Base-by-base conservation (phyloP, 1,139 yeast species). In the Blastobotrys elegans region DNA sequence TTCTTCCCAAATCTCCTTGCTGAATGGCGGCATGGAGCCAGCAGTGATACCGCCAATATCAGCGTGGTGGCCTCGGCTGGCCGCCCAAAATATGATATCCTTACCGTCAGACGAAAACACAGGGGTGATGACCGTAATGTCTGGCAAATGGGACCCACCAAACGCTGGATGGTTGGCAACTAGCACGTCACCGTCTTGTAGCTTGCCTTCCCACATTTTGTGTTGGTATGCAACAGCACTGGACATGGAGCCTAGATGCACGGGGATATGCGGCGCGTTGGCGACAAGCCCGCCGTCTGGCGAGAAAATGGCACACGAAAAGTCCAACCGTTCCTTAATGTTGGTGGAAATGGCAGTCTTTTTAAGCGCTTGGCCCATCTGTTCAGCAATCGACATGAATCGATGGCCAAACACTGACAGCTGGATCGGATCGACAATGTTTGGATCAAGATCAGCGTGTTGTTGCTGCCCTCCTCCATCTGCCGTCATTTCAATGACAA, bases 301-400 rank as follows among this genome's bases (percentile, higher is more conserved):
- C 55, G 83, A 88, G 61, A 86, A 86, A 24, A 86, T 68, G 1
- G 95, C 95, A 71, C 95, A 86, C 10, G 94, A 84, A 61, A 85
- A 86, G 62, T 86, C 95, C 44, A 86, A 69, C 50, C 95, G 70
- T 62, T 86, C 95, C 60, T 86, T 86, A 53, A 86, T 87, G 59
- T 86, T 86, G n/a, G 94, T 84, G 5, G 92, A 83, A 40, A 86
- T 86, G 4, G 92, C 77, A 0, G 94, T 85, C 64, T 83, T 84
- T 57, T 84, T 84, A 54, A 85, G 69, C 8, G 90, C 84, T 55
- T 80, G 75, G 13, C 95, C 95, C 95, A 86, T 86, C 61, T 85
- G 94, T 59, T 85, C 95, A 3, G 95, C 95, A 62, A 86, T 82
- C 46, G 87, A 84, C 94, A 86, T 85, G 61, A 86, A 86, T 55